phyloP scores from a whole-genome alignment of 306 rosid genomes.

The Pachyrhizus erosus region DNA sequence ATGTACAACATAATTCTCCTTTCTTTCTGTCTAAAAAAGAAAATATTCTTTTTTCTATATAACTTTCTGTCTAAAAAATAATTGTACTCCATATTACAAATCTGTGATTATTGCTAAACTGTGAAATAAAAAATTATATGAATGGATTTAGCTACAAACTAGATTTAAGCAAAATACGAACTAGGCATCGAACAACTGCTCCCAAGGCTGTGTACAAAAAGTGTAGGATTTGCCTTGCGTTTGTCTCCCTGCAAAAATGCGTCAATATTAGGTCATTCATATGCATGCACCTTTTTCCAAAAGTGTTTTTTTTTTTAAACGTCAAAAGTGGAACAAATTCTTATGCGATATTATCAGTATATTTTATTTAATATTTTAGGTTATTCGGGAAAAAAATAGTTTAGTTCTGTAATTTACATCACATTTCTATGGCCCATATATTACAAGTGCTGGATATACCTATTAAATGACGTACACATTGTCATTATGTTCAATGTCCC shows the following conservation, averaged over 20 bases:
- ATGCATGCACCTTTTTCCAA: not conserved
- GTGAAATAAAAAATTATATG: conserved; percentile 34
- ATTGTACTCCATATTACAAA: conserved; percentile 24
- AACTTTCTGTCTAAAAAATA: conserved; percentile 26
- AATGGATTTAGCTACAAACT: conserved; percentile 18
- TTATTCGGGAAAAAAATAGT: not conserved
- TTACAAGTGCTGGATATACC: not conserved
- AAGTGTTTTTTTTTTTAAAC: not conserved
- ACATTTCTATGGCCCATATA: not conserved
- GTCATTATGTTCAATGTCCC: not conserved
- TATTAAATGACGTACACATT: not conserved
- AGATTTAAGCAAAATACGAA: not conserved
- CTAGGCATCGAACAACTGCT: not conserved
- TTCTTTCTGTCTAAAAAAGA: not conserved
- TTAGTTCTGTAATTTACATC: not conserved
- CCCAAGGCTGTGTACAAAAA: conserved; percentile 21
- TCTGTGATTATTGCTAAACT: conserved; percentile 22
- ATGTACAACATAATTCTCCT: not conserved
- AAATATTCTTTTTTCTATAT: conserved; percentile 20
- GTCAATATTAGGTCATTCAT: conserved; percentile 12
- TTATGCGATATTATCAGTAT: not conserved
- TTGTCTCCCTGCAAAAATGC: conserved; percentile 40
- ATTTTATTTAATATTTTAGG: not conserved
- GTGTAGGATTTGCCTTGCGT: conserved; percentile 19
- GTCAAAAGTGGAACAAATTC: not conserved